Conservation (phyloP, 805 yeast genomes). For the Clavispora fructus region DNA sequence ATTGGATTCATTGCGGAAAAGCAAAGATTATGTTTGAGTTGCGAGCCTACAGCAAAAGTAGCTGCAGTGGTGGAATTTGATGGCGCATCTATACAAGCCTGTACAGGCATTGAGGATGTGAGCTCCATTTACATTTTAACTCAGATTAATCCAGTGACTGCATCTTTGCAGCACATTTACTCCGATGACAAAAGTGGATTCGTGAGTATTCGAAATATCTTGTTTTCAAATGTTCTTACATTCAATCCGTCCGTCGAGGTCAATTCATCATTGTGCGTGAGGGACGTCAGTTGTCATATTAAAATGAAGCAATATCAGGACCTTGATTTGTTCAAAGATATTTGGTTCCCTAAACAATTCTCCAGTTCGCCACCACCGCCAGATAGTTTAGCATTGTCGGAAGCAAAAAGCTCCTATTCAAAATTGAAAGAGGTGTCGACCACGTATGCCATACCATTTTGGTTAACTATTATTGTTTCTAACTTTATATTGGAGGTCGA, state of each 20-base stretch:
- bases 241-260: slow-evolving; percentile 38
- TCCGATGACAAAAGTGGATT: slow-evolving; percentile 87
- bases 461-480: slow-evolving; percentile 50
- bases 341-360: slow-evolving; percentile 59
- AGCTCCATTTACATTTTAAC: slow-evolving; percentile 17
- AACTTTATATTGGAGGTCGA: slow-evolving; percentile 57
- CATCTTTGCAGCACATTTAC: slow-evolving; percentile 82
- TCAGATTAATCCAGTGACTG: slow-evolving; percentile 51
- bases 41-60: slow-evolving; percentile 92
- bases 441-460: slow-evolving; percentile 71
- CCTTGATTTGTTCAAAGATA: slow-evolving; percentile 71
- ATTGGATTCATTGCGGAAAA: slow-evolving; percentile 61
- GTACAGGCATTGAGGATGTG: slow-evolving; percentile 32
- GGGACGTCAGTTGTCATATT: slow-evolving; percentile 55
- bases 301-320: slow-evolving; percentile 86
- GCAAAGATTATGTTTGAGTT: slow-evolving; percentile 73
- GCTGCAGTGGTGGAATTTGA: slow-evolving; percentile 77
- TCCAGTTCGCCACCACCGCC: not conserved
- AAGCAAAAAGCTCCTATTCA: slow-evolving; percentile 6
- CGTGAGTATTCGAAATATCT: slow-evolving; percentile 40
- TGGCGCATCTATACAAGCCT: slow-evolving; percentile 55
- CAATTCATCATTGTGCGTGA: slow-evolving; percentile 47
- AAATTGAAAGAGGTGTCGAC: slow-evolving; percentile 54
- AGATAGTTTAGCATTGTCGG: not conserved
- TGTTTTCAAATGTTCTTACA: slow-evolving; percentile 45